Base-by-base conservation (phyloP, 768 basidiomycete genomes). In the Tylopilus felleus region DNA sequence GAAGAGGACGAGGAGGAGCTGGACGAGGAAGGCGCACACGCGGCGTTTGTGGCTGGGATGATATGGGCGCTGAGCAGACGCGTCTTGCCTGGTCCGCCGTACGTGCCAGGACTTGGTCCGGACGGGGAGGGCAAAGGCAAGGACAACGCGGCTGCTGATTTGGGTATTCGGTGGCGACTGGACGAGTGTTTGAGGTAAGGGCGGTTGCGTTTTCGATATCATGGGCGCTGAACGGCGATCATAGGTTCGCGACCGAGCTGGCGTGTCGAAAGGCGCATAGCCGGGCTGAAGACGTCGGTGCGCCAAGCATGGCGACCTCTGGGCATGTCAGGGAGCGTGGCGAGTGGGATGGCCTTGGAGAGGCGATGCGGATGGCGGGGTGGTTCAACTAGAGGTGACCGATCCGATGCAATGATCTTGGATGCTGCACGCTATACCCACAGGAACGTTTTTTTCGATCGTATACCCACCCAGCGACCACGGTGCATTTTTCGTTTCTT, bases 31-130 rank as follows among this genome's bases (percentile, higher is more conserved):
- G 89, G 89, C 1, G 85, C 86, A 2, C 86, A 91, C 60, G 85
- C 88, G 53, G 90, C 89, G 4, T 91, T 91, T 60, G 80, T 90
- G n/a, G 85, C 87, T 0, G 91, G 90, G 8, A 92, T 93, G 89
- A 87, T 93, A 51, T 93, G 82, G 68, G 82, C 90, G 0, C 65
- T 93, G 59, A 90, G 85, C 51, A 73, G 89, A 60, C 77, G 82
- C 42, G 72, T 90, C 49, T 71, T 85, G 44, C 90, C 90, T 29
- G 89, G 91, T 0, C 70, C 80, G 9, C 91, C 88, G n/a, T 93
- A 88, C 68, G 84, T 83, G 9, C 88, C 85, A 4, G 60, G 60
- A 4, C 33, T 36, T 9, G 49, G 36, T 52, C 13, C 46, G 6
- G 55, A 61, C 12, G 54, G 40, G 14, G 68, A 66, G 14, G 46